Evolutionary conservation across 352 stramenopile species (phyloP), one percentile per base, ranked within the genome.

Genomic region (Pilasporangium apinafurcum): DNA sequence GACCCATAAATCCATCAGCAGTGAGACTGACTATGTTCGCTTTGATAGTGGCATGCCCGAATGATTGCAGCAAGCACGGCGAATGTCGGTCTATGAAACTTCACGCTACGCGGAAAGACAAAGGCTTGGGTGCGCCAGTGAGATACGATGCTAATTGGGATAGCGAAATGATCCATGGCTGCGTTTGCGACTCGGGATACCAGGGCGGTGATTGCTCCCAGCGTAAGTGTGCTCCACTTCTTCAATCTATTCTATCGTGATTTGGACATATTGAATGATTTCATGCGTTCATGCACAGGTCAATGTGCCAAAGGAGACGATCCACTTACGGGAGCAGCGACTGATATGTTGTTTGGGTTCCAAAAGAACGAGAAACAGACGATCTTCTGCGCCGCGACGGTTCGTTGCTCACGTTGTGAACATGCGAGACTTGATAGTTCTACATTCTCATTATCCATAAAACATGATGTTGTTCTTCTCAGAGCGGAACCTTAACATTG

Each of bases 121-220:
- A 54, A 34, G 75, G 75, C 10, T 24, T 80, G 8, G 70, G 73
- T 7, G 45, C 62, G 26, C 28, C 47, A 8, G 64, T 86, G 33
- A 35, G 48, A 12, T 89, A 89, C 40, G 57, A 72, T 10, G 24
- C 47, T 17, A 62, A 68, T 37, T 97, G 88, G 88, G 88, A 97
- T 63, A 76, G 66, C 24, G 70, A 93, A 29, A 92, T 86, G 64
- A 75, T 95, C 16, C 84, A 91, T 45, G 88, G 88, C 42, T 97
- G 88, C 56, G 60, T 92, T 24, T 97, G 88, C 61, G 65, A 96
- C 51, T 53, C 73, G 21, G 82, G 75, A 28, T 96, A 76, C 44
- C 66, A 65, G 14, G 81, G 86, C 29, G 89, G 86, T 17, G 85
- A 96, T 57, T 97, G 90, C 56, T 89, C 74, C 33, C 59, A 78